Base-by-base conservation (phyloP, 257 asterid genomes). In the Nicotiana paniculata region DNA sequence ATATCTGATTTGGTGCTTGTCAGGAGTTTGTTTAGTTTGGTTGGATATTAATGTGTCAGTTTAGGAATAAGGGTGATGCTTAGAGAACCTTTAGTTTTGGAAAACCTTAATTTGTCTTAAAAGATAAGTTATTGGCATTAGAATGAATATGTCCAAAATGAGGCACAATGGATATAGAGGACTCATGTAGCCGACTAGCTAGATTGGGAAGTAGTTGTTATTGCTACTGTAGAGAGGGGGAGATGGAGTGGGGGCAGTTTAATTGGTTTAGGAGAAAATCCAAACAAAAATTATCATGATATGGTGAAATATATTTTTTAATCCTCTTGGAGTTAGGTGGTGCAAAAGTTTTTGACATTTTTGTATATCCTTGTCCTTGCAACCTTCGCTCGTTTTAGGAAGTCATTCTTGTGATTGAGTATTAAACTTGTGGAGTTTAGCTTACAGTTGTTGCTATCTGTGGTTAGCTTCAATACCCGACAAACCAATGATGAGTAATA, bases 401-500 rank as follows among this genome's bases (percentile, higher is more conserved):
- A 48, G 24, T 74, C 28, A 4, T 48, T 48, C 24, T 48, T 74
- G 62, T 26, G 26, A 48, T 15, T 48, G 79, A 9, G 15, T 72
- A 21, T 74, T 74, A 48, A 48, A 48, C 8, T 74, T 74, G 61
- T 13, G 39, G 13, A 13, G 0, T 32, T 72, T 39, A 72, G 78
- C 78, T 43, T 69, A 46, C 58, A 11, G 3, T 24, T 81, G 32
- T 79, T 82, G 33, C 12, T 77, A 35, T 62, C n/a, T 48, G 21
- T 30, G 33, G 51, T 35, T 57, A 32, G 83, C 85, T 32, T 82
- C 57, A 30, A 18, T 55, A 13, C 59, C 17, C 54, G 30, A 24
- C 66, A 72, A 85, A 43, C 78, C 46, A 74, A 28, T 84, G 63
- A 32, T 46, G 77, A 74, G 43, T 74, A 48, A 24, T 43, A 26